Percentiles rank a stretch among this genome's conserved stretches.
These are phyloP conservation scores for Microdochium paspali DNA, from an alignment of 2,329 filamentous ascomycete species.

Conservation along the genomic window DNA sequence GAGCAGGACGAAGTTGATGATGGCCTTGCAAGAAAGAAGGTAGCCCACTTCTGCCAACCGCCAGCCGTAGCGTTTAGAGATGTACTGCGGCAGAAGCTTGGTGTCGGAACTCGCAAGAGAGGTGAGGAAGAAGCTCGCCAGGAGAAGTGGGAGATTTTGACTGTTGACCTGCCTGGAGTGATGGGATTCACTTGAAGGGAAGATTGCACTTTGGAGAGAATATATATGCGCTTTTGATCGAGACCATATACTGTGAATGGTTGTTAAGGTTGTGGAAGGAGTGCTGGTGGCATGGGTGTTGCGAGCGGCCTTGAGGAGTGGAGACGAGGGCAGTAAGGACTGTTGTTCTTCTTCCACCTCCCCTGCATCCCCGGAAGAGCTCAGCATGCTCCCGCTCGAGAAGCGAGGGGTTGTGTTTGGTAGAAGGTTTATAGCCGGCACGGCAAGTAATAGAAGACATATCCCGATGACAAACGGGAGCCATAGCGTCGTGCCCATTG, in stretches of 20 bases:
- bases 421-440: constrained; percentile 20
- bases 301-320: constrained; percentile 24
- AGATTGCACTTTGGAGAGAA: not conserved
- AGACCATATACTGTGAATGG: not conserved
- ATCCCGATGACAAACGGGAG: constrained; percentile 34
- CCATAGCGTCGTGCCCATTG: constrained; percentile 32
- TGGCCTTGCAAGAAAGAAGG: constrained; percentile 35
- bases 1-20: constrained; percentile 36
- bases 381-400: not conserved
- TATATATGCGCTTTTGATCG: not conserved
- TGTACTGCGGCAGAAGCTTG: constrained; percentile 39
- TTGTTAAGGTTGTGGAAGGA: not conserved
- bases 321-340: constrained; percentile 27
- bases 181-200: too few relatives aligned
- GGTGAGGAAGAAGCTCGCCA: constrained; percentile 35
- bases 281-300: constrained; percentile 3
- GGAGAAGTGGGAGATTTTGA: constrained; percentile 30
- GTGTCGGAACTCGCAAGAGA: constrained; percentile 41
- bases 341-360: constrained; percentile 20
- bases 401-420: constrained; percentile 6
- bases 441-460: constrained; percentile 21
- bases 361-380: not conserved
- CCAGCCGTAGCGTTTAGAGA: constrained; percentile 38
- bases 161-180: constrained; percentile 15
- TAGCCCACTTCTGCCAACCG: constrained; percentile 36